A percentile compares a stretch with the other conserved stretches of the same genome.
These are phyloP conservation scores for Neurospora sp. DNA, from an alignment of 495 filamentous ascomycete species.

Conservation along the genomic window DNA sequence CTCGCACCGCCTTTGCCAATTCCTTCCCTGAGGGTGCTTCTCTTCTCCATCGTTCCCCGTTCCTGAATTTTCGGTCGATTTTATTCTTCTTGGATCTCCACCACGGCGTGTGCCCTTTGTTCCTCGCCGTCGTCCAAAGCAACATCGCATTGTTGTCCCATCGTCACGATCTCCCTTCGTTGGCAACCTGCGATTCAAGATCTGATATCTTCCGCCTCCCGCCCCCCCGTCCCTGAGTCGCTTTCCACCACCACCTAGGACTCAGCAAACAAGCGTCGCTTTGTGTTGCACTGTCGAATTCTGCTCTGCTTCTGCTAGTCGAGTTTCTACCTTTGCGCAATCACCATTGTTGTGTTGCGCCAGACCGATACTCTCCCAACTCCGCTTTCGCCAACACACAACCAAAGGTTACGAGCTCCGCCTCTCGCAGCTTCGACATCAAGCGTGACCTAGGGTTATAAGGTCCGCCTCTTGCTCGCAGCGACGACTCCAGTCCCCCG, in stretches of 20 bases:
- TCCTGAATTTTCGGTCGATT: conserved; percentile 16
- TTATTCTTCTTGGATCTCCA: conserved; percentile 16
- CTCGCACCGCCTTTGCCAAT: conserved; percentile 30
- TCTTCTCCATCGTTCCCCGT: conserved; percentile 25
- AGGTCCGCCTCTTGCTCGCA: background rate
- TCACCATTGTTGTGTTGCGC: background rate
- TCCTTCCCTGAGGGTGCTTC: conserved; percentile 22
- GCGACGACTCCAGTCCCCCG: background rate
- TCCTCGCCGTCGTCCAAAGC: conserved; percentile 3
- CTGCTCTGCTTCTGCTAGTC: background rate
- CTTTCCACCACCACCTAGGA: background rate
- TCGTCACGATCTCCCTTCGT: conserved; percentile 1
- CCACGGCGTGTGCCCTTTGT: conserved; percentile 11
- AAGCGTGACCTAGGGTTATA: background rate
- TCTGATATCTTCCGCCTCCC: background rate
- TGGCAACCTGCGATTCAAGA: background rate
- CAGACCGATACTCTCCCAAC: background rate
- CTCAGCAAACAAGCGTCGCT: background rate
- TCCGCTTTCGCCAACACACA: background rate
- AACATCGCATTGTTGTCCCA: conserved; percentile 3
- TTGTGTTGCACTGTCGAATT: background rate
- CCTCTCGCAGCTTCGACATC: background rate
- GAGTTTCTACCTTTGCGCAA: background rate
- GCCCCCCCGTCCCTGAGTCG: background rate
- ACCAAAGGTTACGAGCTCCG: background rate